These are phyloP conservation scores for Pittosporum tobira DNA, from an alignment of 129 eudicot species.

Conservation along the genomic window DNA sequence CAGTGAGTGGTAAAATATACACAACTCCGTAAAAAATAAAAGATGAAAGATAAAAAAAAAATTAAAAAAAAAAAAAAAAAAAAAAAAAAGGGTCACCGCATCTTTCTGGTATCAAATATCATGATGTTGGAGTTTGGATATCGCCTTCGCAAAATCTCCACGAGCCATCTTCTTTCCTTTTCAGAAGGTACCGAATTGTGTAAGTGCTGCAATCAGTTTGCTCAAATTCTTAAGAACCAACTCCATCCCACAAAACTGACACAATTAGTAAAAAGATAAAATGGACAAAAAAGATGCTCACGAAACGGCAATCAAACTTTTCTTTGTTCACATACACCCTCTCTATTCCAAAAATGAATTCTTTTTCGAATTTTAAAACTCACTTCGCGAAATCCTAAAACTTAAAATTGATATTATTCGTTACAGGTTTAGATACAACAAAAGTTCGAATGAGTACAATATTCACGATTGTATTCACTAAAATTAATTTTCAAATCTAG, in stretches of 20 bases:
- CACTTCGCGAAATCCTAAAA: no score
- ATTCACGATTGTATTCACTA: no score
- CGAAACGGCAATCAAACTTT: not conserved
- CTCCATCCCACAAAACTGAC: no score
- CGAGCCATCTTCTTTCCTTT: slow-evolving; percentile 67
- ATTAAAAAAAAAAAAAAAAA: not conserved
- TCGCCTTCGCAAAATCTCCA: slow-evolving; percentile 85
- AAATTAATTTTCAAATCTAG: no score
- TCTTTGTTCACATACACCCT: no score
- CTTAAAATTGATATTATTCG: no score
- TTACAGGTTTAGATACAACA: no score
- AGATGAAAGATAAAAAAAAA: not conserved
- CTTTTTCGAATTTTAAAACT: no score
- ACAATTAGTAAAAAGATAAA: not conserved
- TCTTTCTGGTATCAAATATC: slow-evolving; percentile 15
- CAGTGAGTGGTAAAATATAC: slow-evolving; percentile 2
- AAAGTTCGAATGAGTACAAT: no score
- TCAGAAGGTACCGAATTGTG: slow-evolving; percentile 63
- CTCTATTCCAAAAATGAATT: no score
- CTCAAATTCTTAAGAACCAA: not conserved
- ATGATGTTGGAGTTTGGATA: slow-evolving; percentile 41
- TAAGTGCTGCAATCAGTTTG: slow-evolving; percentile 51
- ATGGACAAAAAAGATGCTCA: not conserved
- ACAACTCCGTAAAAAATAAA: not conserved
- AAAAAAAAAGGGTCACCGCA: no score